Percentiles rank a stretch among this genome's conserved stretches.
Conservation (phyloP, 306 rosid genomes). For the Argentina anserina region DNA sequence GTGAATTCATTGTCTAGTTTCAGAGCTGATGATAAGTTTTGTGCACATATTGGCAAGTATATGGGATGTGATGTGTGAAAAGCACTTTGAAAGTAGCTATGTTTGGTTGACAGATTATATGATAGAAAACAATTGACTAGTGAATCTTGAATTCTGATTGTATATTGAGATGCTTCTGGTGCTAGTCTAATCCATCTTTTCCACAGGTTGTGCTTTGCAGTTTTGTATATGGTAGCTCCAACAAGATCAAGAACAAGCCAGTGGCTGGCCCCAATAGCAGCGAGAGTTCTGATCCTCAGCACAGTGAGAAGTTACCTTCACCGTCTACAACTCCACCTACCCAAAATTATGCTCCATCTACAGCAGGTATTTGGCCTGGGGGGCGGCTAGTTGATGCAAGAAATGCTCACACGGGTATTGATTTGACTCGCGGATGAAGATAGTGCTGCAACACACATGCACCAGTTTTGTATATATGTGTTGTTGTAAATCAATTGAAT, state of each 20-base stretch:
- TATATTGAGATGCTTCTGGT: slow-evolving; percentile 3
- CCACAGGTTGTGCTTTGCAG: slow-evolving; percentile 86
- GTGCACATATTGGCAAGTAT: background rate
- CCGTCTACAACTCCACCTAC: slow-evolving; percentile 45
- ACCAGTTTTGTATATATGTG: slow-evolving; percentile 60
- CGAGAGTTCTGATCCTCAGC: slow-evolving; percentile 45
- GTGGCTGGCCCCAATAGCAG: slow-evolving; percentile 32
- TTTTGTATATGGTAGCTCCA: slow-evolving; percentile 64
- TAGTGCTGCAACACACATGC: slow-evolving; percentile 44
- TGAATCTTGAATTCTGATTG: background rate
- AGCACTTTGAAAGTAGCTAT: slow-evolving; percentile 2
- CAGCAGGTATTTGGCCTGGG: slow-evolving; percentile 60
- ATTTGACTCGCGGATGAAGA: slow-evolving; percentile 79
- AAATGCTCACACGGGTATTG: slow-evolving; percentile 74
- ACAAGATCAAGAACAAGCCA: slow-evolving; percentile 57
- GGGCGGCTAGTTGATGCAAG: slow-evolving; percentile 49
- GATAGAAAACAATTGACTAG: background rate
- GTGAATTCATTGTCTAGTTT: slow-evolving; percentile 3
- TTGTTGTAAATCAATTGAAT: slow-evolving; percentile 57
- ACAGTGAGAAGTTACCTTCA: slow-evolving; percentile 47
- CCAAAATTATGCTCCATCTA: slow-evolving; percentile 53
- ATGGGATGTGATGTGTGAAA: background rate
- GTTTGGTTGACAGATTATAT: background rate
- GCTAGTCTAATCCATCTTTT: slow-evolving; percentile 11
- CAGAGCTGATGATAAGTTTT: background rate